Percentiles rank a stretch among this genome's conserved stretches.
Conservation (phyloP, 371 early-diverging fungal species). For the Lichtheimia hyalospora region DNA sequence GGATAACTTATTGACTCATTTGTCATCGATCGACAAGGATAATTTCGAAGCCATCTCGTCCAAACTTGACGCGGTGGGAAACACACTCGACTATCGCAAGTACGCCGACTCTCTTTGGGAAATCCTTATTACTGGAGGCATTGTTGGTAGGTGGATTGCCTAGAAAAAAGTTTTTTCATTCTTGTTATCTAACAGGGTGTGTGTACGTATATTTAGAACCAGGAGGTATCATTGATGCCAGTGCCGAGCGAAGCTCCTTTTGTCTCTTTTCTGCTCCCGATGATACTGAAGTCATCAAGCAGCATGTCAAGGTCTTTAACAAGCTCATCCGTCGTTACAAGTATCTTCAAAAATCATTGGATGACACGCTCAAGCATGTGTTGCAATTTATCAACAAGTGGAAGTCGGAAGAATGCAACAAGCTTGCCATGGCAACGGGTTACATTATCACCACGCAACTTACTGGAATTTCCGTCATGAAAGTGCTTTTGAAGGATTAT, state of each 20-base stretch:
- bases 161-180: too few species aligned
- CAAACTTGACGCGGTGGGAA: constrained; percentile 80
- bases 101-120: constrained; percentile 95
- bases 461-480: constrained; percentile 67
- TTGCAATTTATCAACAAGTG: constrained; percentile 89
- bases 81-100: constrained; percentile 89
- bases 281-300: constrained; percentile 67
- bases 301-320: constrained; percentile 79
- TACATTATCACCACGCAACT: constrained; percentile 71
- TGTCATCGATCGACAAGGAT: constrained; percentile 59
- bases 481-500: constrained; percentile 85
- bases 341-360: constrained; percentile 85
- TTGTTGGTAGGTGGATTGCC: constrained; percentile 59
- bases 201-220: constrained; percentile 60
- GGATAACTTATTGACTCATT: constrained; percentile 69
- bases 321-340: constrained; percentile 91
- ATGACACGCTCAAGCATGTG: constrained; percentile 82
- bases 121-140: constrained; percentile 87
- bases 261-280: constrained; percentile 80
- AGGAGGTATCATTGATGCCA: constrained; percentile 82
- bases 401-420: constrained; percentile 72
- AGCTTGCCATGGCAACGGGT: constrained; percentile 79
- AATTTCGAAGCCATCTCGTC: constrained; percentile 71
- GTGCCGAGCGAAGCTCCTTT: constrained; percentile 79
- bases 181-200: neutral